A percentile compares a stretch with the other conserved stretches of the same genome.
Conservation (phyloP, 164 flowering plant genomes). For the Annona squamosa region DNA sequence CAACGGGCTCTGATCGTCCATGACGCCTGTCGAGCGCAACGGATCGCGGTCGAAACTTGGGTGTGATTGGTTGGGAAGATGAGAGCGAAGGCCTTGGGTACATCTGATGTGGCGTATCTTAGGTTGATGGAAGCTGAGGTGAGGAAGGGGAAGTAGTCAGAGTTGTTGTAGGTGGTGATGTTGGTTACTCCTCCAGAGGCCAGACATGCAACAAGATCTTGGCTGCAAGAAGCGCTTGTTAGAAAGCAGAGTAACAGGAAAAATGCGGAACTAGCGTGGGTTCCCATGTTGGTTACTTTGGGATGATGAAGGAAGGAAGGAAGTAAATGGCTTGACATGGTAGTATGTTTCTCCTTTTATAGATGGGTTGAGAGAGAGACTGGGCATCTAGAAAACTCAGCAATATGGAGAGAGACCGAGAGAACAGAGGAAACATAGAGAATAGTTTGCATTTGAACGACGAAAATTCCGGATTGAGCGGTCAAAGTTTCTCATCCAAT, state of each 20-base stretch:
- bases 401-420: no score
- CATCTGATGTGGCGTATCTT: background rate
- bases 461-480: no score
- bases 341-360: no score
- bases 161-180: background rate
- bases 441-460: no score
- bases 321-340: no score
- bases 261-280: background rate
- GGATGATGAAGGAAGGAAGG: no score
- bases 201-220: background rate
- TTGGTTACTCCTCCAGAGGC: background rate
- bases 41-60: constrained; percentile 9
- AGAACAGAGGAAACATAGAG: no score
- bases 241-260: background rate
- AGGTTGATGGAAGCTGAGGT: background rate
- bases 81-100: constrained; percentile 4
- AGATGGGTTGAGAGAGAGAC: no score
- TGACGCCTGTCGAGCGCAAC: constrained; percentile 14
- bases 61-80: constrained; percentile 12
- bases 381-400: no score
- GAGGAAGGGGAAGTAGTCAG: constrained; percentile 2
- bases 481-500: no score
- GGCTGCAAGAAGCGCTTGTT: background rate
- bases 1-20: constrained; percentile 13
- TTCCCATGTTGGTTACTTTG: no score